Evolutionary conservation across 106 monocot genomes (phyloP).

Genomic region (Phalaenopsis equestris): DNA sequence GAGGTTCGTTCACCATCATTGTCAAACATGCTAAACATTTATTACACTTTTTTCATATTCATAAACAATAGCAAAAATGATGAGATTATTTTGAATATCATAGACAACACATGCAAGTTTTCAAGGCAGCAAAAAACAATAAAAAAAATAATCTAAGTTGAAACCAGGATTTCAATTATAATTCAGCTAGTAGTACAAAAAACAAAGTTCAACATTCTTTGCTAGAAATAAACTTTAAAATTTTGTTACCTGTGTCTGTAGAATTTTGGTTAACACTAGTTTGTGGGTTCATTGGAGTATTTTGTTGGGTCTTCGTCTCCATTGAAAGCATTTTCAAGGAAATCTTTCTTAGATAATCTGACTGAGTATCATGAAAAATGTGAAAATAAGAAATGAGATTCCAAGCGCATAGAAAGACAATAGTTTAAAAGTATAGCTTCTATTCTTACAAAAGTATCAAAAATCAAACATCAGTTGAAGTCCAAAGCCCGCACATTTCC

Average conservation of each 20-base stretch:
- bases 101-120: background rate
- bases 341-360: slow-evolving; percentile 71
- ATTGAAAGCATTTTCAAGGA: slow-evolving; percentile 81
- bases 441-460: background rate
- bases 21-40: background rate
- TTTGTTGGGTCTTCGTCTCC: slow-evolving; percentile 51
- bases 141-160: background rate
- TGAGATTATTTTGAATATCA: background rate
- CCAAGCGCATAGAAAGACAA: background rate
- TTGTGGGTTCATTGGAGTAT: slow-evolving; percentile 23
- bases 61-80: background rate
- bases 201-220: background rate
- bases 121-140: background rate
- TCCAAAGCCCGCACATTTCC: background rate
- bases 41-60: background rate
- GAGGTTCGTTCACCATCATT: no score
- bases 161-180: background rate
- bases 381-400: slow-evolving; percentile 3
- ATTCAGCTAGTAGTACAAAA: background rate
- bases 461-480: background rate
- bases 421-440: background rate
- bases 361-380: slow-evolving; percentile 26
- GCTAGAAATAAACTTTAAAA: background rate
- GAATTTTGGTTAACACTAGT: slow-evolving; percentile 26
- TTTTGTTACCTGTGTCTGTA: slow-evolving; percentile 41